Evolutionary conservation across 768 basidiomycete genomes (phyloP), one percentile per base, ranked within the genome.

Genomic region (Mycena belliarum): DNA sequence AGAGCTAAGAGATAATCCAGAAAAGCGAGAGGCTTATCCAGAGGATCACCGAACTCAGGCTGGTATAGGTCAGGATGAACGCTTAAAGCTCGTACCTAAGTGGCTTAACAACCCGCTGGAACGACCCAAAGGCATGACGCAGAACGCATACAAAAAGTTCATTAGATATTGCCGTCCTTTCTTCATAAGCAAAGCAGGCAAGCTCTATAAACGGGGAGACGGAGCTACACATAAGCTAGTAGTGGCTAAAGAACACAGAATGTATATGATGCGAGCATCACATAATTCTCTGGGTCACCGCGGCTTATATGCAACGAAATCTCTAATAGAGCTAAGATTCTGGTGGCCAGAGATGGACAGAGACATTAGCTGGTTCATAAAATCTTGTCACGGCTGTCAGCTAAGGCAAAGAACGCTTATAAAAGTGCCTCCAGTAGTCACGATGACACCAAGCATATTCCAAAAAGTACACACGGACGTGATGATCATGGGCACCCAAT

Each of bases 371-470:
- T 41, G 40, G 40, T 41, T 16, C 12, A 41, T 41, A 11, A 20
- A 41, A 9, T 4, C n/a, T 4, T 41, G 40, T 18, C 15, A 21
- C 6, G 4, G 20, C 8, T 41, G 18, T 20, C 40, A 41, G 12
- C 7, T 9, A 3, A 4, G 40, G 21, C 15, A 18, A 21, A 9
- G 6, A 12, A 18, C 3, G 40, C 12, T 41, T 6, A 21, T 41
- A 20, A 11, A 12, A 5, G 12, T 21, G 8, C 40, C 40, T 21
- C 40, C 40, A 6, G 12, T 32, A 6, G 12, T 32, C 7, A 57
- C 59, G 68, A 72, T 14, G 63, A 68, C 71, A 0, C 61, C 60
- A 24, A 60, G 63, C 4, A 16, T 74, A 14, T 72, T 77, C 47
- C 54, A 54, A 18, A 68, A 52, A 7, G 56, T 66, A 18, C 66